A percentile compares a stretch with the other conserved stretches of the same genome.
phyloP scores from a whole-genome alignment of 805 yeast species.

The Huiozyma sinensis region DNA sequence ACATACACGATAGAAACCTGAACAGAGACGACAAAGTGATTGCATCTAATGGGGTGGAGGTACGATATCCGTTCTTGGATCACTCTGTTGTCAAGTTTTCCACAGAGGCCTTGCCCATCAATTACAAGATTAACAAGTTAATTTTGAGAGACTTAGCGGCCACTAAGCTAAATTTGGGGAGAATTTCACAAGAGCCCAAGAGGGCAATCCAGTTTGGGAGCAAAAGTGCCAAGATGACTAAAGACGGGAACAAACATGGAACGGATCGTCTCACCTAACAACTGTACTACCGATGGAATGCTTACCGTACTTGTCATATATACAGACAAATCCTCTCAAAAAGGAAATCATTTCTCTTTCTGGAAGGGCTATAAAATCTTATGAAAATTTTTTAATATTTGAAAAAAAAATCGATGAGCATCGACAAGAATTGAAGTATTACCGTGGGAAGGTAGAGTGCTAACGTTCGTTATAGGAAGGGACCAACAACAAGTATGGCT shows the following conservation, averaged over 20 bases:
- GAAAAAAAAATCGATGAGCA: no score
- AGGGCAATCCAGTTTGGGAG: slow-evolving; percentile 97
- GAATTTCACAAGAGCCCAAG: slow-evolving; percentile 66
- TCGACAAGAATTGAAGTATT: no score
- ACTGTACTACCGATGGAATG: no score
- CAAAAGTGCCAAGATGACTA: slow-evolving; percentile 83
- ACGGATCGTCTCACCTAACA: slow-evolving; percentile 35
- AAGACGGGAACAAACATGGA: slow-evolving; percentile 68
- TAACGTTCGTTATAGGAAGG: no score
- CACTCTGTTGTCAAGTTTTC: slow-evolving; percentile 43
- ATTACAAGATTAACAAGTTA: slow-evolving; percentile 39
- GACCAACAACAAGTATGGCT: slow-evolving; percentile 11
- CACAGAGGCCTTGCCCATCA: slow-evolving; percentile 39
- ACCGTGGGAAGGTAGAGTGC: no score
- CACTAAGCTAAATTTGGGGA: slow-evolving; percentile 33
- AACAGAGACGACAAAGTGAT: slow-evolving; percentile 90
- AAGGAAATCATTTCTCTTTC: no score
- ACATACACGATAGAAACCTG: slow-evolving; percentile 69
- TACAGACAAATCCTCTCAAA: no score
- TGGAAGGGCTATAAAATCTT: background rate
- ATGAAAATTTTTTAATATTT: background rate
- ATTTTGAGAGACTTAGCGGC: slow-evolving; percentile 54
- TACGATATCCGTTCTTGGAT: slow-evolving; percentile 79
- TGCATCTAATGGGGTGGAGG: slow-evolving; percentile 78
- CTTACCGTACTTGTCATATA: no score